phyloP scores from a whole-genome alignment of 2,329 filamentous ascomycete species.

The Calonectria naviculata region DNA sequence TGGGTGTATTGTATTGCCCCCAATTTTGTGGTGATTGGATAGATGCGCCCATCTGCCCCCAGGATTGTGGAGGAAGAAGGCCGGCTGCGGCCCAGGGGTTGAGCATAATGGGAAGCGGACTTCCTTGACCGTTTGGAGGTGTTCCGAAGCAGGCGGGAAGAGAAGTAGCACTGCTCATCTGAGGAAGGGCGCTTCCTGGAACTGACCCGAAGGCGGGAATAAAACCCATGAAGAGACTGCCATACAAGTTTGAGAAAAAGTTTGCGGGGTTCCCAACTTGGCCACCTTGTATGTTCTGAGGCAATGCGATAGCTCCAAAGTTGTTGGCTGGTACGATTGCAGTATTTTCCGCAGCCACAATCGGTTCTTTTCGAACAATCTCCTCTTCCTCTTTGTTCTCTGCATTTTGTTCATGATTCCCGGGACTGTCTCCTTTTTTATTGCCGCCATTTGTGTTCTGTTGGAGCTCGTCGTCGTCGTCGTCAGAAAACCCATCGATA shows the following conservation, averaged over 20 bases:
- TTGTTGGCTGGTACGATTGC: conserved; percentile 17
- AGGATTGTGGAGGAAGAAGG: conserved; percentile 12
- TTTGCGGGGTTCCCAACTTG: not conserved
- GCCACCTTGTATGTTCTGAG: not conserved
- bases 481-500: conserved; percentile 34
- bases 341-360: not conserved
- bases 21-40: conserved; percentile 4
- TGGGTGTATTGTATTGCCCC: not conserved
- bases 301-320: not conserved
- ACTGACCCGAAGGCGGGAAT: conserved; percentile 7
- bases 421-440: conserved; percentile 4
- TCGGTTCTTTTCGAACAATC: not conserved
- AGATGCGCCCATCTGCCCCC: not conserved
- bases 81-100: conserved; percentile 25
- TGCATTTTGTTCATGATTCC: not conserved
- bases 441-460: conserved; percentile 20
- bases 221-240: conserved; percentile 17
- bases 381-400: not conserved
- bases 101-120: conserved; percentile 1
- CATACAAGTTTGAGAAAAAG: conserved; percentile 10
- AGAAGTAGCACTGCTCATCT: not conserved
- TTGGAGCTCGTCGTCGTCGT: conserved; percentile 18
- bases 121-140: not conserved
- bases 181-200: not conserved
- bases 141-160: not conserved